These are phyloP conservation scores for Talaromyces stipitatus DNA, from an alignment of 495 filamentous ascomycete genomes.

Conservation along the genomic window DNA sequence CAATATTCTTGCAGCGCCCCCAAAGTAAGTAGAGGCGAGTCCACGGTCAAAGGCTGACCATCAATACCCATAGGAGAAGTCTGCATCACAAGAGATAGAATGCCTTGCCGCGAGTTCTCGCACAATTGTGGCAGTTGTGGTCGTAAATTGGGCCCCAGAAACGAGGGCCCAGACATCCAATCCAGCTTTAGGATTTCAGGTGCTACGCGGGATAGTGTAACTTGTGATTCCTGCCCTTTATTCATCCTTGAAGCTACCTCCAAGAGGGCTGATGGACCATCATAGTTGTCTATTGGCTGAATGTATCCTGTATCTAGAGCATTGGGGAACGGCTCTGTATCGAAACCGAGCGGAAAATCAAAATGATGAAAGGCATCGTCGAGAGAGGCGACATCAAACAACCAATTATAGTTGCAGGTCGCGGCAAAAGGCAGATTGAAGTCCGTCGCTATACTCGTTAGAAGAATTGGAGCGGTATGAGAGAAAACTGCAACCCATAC, in stretches of 20 bases:
- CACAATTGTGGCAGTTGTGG: conserved; percentile 14
- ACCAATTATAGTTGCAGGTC: conserved; percentile 48
- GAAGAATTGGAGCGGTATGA: not conserved
- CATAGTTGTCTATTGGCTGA: not conserved
- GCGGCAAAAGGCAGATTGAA: conserved; percentile 51
- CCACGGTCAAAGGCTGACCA: conserved; percentile 28
- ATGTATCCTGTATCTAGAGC: conserved; percentile 6
- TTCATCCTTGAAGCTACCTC: conserved; percentile 15
- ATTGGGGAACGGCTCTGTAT: conserved; percentile 9
- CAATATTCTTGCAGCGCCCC: conserved; percentile 40
- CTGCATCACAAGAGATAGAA: conserved; percentile 36
- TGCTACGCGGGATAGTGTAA: not conserved
- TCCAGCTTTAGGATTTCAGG: conserved; percentile 19
- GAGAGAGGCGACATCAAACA: conserved; percentile 39
- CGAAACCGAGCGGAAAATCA: conserved; percentile 20
- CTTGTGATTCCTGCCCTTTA: conserved; percentile 7
- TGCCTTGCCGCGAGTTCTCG: conserved; percentile 27
- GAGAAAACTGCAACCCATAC: conserved; percentile 9
- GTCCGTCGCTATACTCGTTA: conserved; percentile 30
- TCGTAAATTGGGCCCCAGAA: conserved; percentile 7
- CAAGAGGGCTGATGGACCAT: conserved; percentile 11
- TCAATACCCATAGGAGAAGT: conserved; percentile 31
- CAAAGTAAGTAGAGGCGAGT: conserved; percentile 41
- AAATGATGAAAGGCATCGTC: conserved; percentile 28
- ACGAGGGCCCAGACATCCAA: conserved; percentile 23